A percentile compares a stretch with the other conserved stretches of the same genome.
These are phyloP conservation scores for Mycocentrospora acerina DNA, from an alignment of 2,329 filamentous ascomycete genomes.

Conservation along the genomic window DNA sequence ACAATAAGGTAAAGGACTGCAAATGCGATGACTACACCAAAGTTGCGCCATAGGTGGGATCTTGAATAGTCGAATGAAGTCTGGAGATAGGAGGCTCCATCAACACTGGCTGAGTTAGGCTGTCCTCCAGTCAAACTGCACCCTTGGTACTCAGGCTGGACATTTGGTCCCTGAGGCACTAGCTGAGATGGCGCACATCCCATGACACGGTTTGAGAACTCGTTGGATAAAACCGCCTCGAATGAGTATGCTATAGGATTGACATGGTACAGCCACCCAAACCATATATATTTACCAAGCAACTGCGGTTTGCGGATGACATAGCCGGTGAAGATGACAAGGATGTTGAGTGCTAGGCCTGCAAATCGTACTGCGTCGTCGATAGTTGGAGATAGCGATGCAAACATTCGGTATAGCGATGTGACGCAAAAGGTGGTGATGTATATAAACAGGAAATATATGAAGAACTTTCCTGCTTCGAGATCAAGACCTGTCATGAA, in stretches of 20 bases:
- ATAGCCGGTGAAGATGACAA: slow-evolving; percentile 66
- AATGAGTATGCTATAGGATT: slow-evolving; percentile 62
- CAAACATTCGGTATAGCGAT: slow-evolving; percentile 67
- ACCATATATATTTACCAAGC: slow-evolving; percentile 63
- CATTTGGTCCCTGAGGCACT: slow-evolving; percentile 59
- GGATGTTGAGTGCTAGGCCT: slow-evolving; percentile 62
- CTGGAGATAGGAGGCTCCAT: slow-evolving; percentile 57
- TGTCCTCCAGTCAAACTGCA: slow-evolving; percentile 62
- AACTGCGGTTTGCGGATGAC: slow-evolving; percentile 66
- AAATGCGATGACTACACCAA: slow-evolving; percentile 75
- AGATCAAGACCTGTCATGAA: slow-evolving; percentile 64
- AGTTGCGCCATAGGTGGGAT: slow-evolving; percentile 69
- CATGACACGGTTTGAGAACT: slow-evolving; percentile 61
- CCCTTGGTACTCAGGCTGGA: slow-evolving; percentile 60
- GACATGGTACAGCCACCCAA: slow-evolving; percentile 52
- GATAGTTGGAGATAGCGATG: slow-evolving; percentile 63
- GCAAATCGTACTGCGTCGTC: slow-evolving; percentile 67
- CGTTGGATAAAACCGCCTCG: slow-evolving; percentile 67
- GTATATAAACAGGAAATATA: slow-evolving; percentile 66
- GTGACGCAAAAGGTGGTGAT: slow-evolving; percentile 64
- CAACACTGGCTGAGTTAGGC: slow-evolving; percentile 53
- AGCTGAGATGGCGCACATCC: slow-evolving; percentile 61
- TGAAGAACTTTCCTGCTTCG: slow-evolving; percentile 64
- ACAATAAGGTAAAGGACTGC: slow-evolving; percentile 71
- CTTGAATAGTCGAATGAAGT: slow-evolving; percentile 60